These are phyloP conservation scores for Plasmodium fragile DNA, from an alignment of 169 alveolate species.

Conservation along the genomic window DNA sequence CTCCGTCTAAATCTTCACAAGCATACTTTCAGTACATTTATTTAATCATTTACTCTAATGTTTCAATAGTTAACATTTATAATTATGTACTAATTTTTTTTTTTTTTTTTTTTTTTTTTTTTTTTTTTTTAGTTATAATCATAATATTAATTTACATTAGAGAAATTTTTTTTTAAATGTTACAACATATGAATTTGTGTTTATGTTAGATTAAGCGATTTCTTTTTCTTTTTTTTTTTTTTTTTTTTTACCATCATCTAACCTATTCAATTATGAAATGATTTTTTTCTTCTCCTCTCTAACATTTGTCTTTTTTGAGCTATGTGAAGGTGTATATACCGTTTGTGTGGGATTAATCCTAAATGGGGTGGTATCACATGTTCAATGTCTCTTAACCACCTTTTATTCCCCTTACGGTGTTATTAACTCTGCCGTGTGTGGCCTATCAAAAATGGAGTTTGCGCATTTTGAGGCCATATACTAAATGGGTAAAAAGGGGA, in stretches of 20 bases:
- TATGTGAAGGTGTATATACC: not conserved
- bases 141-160: slow-evolving; percentile 25
- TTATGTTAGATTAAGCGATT: slow-evolving; percentile 11
- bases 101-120: slow-evolving; percentile 10
- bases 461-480: not conserved
- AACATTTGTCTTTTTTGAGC: not conserved
- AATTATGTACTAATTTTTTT: slow-evolving; percentile 26
- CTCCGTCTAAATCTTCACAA: not conserved
- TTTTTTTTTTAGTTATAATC: slow-evolving; percentile 5
- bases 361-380: not conserved
- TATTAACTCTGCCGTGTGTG: not conserved
- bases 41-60: slow-evolving; percentile 27
- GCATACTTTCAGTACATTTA: slow-evolving; percentile 42
- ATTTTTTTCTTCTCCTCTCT: not conserved
- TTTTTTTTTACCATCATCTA: not conserved
- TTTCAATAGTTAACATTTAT: slow-evolving; percentile 25
- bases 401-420: not conserved
- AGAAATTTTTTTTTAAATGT: slow-evolving; percentile 42
- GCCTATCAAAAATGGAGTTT: not conserved
- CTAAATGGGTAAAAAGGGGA: not conserved
- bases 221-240: slow-evolving; percentile 20
- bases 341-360: not conserved
- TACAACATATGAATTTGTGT: slow-evolving; percentile 24
- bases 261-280: slow-evolving; percentile 2
- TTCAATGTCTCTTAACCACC: not conserved